Conservation (phyloP, 257 asterid genomes). For the Salvia hispanica region DNA sequence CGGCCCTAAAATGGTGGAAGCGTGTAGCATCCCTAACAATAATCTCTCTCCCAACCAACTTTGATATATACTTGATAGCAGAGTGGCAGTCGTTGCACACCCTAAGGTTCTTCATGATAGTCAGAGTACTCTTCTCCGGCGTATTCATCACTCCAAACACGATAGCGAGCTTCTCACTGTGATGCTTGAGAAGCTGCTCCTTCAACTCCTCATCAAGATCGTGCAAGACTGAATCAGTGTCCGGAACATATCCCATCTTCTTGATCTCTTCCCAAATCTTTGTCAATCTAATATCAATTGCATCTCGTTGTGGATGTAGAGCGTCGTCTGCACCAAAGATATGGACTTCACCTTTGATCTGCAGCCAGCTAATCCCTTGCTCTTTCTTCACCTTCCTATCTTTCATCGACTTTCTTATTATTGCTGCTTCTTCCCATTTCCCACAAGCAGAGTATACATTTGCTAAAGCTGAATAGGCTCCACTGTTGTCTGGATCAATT, state of each 20-base stretch:
- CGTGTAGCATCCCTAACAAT: slow-evolving; percentile 77
- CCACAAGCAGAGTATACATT: slow-evolving; percentile 78
- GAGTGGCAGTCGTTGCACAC: slow-evolving; percentile 88
- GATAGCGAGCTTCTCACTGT: slow-evolving; percentile 91
- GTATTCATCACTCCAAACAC: slow-evolving; percentile 73
- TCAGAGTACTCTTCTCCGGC: slow-evolving; percentile 62
- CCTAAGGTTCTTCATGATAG: slow-evolving; percentile 92
- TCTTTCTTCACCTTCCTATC: slow-evolving; percentile 84
- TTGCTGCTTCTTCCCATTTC: slow-evolving; percentile 89
- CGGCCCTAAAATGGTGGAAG: slow-evolving; percentile 80
- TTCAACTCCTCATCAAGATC: slow-evolving; percentile 79
- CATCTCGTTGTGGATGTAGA: slow-evolving; percentile 71
- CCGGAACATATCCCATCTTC: slow-evolving; percentile 78
- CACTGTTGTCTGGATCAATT: slow-evolving; percentile 74
- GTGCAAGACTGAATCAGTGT: slow-evolving; percentile 68
- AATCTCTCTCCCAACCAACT: slow-evolving; percentile 62
- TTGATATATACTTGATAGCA: slow-evolving; percentile 74
- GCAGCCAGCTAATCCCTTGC: slow-evolving; percentile 90
- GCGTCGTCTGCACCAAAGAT: slow-evolving; percentile 82
- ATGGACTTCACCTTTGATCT: slow-evolving; percentile 63
- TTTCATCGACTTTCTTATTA: slow-evolving; percentile 77
- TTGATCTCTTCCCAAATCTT: slow-evolving; percentile 82
- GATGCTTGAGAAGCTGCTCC: slow-evolving; percentile 78
- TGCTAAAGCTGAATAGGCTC: slow-evolving; percentile 87
- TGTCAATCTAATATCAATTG: slow-evolving; percentile 49